A percentile compares a stretch with the other conserved stretches of the same genome.
Evolutionary conservation across 768 basidiomycete species (phyloP).

Genomic region (Termitomyces sp.): DNA sequence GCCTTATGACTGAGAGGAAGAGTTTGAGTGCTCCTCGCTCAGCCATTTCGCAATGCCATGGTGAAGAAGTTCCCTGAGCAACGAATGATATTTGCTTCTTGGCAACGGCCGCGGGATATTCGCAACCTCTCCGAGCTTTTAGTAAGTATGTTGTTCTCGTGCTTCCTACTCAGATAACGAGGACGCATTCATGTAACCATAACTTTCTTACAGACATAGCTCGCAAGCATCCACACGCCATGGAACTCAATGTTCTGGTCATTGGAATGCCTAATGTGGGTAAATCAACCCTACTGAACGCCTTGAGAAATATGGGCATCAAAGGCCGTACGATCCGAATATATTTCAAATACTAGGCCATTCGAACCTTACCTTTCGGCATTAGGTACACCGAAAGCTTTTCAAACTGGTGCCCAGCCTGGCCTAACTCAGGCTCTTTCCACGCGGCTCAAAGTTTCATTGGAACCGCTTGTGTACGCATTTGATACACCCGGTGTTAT

Average conservation of each 20-base stretch:
- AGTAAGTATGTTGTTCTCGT: conserved; percentile 55
- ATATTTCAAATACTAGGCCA: conserved; percentile 3
- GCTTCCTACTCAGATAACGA: conserved; percentile 7
- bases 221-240: conserved; percentile 58
- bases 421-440: conserved; percentile 89
- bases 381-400: conserved; percentile 77
- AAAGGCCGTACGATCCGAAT: conserved; percentile 59
- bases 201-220: conserved; percentile 49
- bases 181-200: conserved; percentile 4
- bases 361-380: conserved; percentile 2
- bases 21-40: conserved; percentile 11
- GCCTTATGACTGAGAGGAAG: conserved; percentile 1
- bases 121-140: conserved; percentile 57
- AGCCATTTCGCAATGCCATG: conserved; percentile 79
- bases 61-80: conserved; percentile 65
- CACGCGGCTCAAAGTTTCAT: conserved; percentile 78
- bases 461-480: conserved; percentile 83
- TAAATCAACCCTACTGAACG: conserved; percentile 91
- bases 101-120: conserved; percentile 62
- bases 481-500: conserved; percentile 97
- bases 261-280: conserved; percentile 99
- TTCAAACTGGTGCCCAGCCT: conserved; percentile 84
- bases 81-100: conserved; percentile 64
- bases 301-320: conserved; percentile 82
- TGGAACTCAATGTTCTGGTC: conserved; percentile 84